Conservation (phyloP, 306 rosid species). For the Cucurbita ficifolia region DNA sequence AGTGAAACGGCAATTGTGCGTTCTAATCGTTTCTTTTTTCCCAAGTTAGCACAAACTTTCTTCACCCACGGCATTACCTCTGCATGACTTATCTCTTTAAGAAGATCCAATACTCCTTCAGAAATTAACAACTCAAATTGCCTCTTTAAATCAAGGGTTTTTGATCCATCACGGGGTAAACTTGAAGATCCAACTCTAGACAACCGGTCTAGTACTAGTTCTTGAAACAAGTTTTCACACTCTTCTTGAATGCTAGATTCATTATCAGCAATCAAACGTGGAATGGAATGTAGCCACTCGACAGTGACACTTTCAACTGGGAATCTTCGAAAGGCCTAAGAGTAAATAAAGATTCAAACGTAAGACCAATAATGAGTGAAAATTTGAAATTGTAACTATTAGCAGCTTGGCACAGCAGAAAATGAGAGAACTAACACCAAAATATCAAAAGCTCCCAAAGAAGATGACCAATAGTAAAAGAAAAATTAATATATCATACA, state of each 20-base stretch:
- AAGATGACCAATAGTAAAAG: neutral
- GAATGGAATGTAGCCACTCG: constrained; percentile 91
- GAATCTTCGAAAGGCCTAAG: constrained; percentile 65
- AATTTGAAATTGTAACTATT: neutral
- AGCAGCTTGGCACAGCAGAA: neutral
- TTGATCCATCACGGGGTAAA: neutral
- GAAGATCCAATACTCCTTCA: constrained; percentile 36
- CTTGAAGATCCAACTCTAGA: constrained; percentile 26
- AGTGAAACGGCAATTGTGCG: constrained; percentile 44
- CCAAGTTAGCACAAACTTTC: constrained; percentile 74
- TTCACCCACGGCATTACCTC: constrained; percentile 87
- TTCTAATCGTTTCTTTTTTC: constrained; percentile 59
- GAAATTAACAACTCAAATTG: neutral
- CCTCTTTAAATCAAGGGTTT: too few relatives aligned
- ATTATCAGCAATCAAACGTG: constrained; percentile 60
- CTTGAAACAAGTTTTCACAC: constrained; percentile 71
- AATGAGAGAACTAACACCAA: neutral
- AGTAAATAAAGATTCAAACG: neutral
- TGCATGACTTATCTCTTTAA: constrained; percentile 52
- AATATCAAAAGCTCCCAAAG: neutral
- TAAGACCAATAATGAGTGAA: constrained; percentile 5
- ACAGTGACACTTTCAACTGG: constrained; percentile 47
- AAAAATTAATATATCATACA: neutral
- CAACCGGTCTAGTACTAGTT: constrained; percentile 69
- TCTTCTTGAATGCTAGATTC: constrained; percentile 95